Evolutionary conservation across 169 alveolate species (phyloP).

Genomic region (Eimeria maxima): DNA sequence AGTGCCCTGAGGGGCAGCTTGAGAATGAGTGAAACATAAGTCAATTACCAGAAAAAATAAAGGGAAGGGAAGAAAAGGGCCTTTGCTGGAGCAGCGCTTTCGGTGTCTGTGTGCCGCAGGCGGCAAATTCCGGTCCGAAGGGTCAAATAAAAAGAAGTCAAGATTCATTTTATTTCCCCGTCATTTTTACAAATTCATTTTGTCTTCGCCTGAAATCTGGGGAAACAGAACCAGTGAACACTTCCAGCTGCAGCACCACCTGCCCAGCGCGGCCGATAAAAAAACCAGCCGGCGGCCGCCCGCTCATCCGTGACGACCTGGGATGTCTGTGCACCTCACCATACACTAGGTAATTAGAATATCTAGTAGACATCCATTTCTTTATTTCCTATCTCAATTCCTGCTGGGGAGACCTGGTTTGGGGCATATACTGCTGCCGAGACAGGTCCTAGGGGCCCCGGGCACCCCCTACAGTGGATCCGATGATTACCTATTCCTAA

Average conservation of each 20-base stretch:
- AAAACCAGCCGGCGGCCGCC: conserved; percentile 74
- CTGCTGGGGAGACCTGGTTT: neutral
- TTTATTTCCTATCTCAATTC: neutral
- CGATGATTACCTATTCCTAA: conserved; percentile 18
- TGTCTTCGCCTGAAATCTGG: neutral
- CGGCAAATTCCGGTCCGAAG: conserved; percentile 2
- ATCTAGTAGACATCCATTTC: neutral
- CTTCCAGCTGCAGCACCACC: conserved; percentile 58
- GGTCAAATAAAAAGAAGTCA: conserved; percentile 38
- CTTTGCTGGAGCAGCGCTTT: conserved; percentile 8
- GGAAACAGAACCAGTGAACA: conserved; percentile 13
- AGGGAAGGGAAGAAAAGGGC: neutral
- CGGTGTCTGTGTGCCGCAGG: conserved; percentile 28
- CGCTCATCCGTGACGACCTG: conserved; percentile 21
- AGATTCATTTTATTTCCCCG: conserved; percentile 25
- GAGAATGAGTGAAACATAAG: neutral
- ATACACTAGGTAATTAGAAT: neutral
- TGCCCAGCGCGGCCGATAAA: conserved; percentile 72
- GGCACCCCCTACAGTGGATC: neutral
- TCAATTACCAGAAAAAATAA: neutral
- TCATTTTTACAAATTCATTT: conserved; percentile 14
- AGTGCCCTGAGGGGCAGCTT: conserved; percentile 28
- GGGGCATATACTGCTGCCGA: conserved; percentile 21
- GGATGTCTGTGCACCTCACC: conserved; percentile 21
- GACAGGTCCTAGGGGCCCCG: conserved; percentile 51